Base-by-base conservation (phyloP, 2,329 filamentous ascomycete species). In the Hymenoscyphus fructigenus region DNA sequence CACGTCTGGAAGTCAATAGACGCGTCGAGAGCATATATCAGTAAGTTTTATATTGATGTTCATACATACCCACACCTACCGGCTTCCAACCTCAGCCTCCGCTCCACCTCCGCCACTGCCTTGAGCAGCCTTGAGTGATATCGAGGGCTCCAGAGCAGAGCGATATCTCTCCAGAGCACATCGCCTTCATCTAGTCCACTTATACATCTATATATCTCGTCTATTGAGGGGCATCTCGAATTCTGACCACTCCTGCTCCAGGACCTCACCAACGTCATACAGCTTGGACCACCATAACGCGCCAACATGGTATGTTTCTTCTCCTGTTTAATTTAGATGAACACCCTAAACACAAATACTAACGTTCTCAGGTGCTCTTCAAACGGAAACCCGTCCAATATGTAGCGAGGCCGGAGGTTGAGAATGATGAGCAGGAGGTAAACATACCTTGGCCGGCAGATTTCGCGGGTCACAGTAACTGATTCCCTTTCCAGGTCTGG, bases 311-410 rank as follows among this genome's bases (percentile, higher is more conserved):
- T 75, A 67, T 38, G 65, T 41, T 20, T n/a, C 20, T 44, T 41
- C 57, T 34, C 20, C 44, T 50, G 20, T 7, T 50, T 50, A 7
- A 2, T 23, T 12, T 12, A 3, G 2, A 50, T 14, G 1, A 9
- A 50, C 20, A 9, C 44, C n/a, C n/a, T 12, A 15, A 7, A 5
- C 44, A 23, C 20, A 7, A 59, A 56, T n/a, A 6, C 57, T 67
- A 60, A 71, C 34, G 5, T 12, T 47, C 34, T 10, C 61, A 98
- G 94, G 94, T 99, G 72, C 85, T 97, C 69, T 97, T 91, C 79
- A 98, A 98, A 82, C 88, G 95, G 74, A 98, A 98, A 80, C 93
- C 93, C 64, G 93, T 98, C 75, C 88, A 91, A 79, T 91, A 92
- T 76, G 82, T 93, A 70, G 85, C 90, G 59, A 83, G 84, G 58